These are phyloP conservation scores for Cicer judaicum DNA, from an alignment of 306 rosid species.

Conservation along the genomic window DNA sequence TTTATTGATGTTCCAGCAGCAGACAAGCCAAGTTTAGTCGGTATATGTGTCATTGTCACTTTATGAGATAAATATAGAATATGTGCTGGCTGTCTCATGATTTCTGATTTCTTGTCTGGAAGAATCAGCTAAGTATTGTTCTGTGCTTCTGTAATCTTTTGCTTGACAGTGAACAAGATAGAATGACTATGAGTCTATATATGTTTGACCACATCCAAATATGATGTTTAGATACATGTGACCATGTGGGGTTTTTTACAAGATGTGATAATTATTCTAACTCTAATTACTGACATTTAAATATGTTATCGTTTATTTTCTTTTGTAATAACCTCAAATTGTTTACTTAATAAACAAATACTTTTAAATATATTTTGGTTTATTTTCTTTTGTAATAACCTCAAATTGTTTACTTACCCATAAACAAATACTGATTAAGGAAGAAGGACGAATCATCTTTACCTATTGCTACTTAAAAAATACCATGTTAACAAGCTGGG, in stretches of 20 bases:
- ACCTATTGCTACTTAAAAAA: too few species aligned
- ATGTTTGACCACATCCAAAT: not conserved
- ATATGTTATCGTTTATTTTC: too few species aligned
- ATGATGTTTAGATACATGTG: not conserved
- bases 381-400: too few species aligned
- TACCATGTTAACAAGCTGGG: not conserved
- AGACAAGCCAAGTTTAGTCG: not conserved
- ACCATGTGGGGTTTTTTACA: not conserved
- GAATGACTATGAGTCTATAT: not conserved
- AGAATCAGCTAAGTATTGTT: not conserved
- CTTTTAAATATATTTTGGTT: too few species aligned
- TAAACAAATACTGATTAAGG: too few species aligned
- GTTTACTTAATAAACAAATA: too few species aligned
- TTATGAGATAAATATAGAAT: not conserved
- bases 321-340: too few species aligned
- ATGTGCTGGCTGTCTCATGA: not conserved
- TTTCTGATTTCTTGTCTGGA: not conserved
- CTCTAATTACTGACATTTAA: too few species aligned
- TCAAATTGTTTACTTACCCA: too few species aligned
- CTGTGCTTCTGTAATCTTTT: not conserved
- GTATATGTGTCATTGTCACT: too few species aligned
- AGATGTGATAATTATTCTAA: too few species aligned
- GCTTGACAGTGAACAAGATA: not conserved
- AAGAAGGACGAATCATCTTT: too few species aligned
- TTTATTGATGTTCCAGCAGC: not conserved